Conservation (phyloP, 2,329 filamentous ascomycete species). For the Aspergillus costaricaensis region DNA sequence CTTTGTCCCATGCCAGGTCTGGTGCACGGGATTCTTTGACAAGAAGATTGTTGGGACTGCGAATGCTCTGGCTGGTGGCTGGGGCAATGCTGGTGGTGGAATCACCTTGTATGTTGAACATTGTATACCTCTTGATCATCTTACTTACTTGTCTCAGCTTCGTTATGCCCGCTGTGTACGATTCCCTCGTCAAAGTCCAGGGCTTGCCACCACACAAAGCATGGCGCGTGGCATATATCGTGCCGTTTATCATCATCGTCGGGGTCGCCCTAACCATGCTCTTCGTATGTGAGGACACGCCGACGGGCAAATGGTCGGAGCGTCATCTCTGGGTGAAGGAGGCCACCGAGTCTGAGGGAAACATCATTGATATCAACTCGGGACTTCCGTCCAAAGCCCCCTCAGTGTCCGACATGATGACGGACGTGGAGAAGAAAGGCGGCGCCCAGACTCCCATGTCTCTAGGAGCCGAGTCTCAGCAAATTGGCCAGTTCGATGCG, state of each 20-base stretch:
- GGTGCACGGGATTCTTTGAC: slow-evolving; percentile 91
- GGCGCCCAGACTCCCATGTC: slow-evolving; percentile 25
- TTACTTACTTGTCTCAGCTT: slow-evolving; percentile 52
- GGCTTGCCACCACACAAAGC: slow-evolving; percentile 67
- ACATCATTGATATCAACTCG: slow-evolving; percentile 34
- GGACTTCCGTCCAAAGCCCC: slow-evolving; percentile 26
- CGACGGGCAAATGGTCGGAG: slow-evolving; percentile 78
- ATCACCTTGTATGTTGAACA: slow-evolving; percentile 66
- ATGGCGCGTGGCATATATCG: slow-evolving; percentile 82
- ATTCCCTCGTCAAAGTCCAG: slow-evolving; percentile 65
- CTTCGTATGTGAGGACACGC: slow-evolving; percentile 76
- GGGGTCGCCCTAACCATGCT: slow-evolving; percentile 68
- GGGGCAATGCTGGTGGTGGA: slow-evolving; percentile 85
- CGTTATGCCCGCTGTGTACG: slow-evolving; percentile 86
- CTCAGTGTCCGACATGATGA: slow-evolving; percentile 26
- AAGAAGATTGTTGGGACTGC: slow-evolving; percentile 88
- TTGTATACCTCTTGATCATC: background rate
- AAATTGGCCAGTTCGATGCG: slow-evolving; percentile 52
- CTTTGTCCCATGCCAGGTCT: slow-evolving; percentile 72
- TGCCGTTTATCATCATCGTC: slow-evolving; percentile 77
- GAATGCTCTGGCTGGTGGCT: slow-evolving; percentile 80
- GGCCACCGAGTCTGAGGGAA: slow-evolving; percentile 22
- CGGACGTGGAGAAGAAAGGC: slow-evolving; percentile 39
- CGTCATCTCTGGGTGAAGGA: slow-evolving; percentile 61
- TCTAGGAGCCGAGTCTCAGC: slow-evolving; percentile 43